These are phyloP conservation scores for Yamadazyma pseudoaaseri DNA, from an alignment of 1,139 yeast genomes.

Conservation along the genomic window DNA sequence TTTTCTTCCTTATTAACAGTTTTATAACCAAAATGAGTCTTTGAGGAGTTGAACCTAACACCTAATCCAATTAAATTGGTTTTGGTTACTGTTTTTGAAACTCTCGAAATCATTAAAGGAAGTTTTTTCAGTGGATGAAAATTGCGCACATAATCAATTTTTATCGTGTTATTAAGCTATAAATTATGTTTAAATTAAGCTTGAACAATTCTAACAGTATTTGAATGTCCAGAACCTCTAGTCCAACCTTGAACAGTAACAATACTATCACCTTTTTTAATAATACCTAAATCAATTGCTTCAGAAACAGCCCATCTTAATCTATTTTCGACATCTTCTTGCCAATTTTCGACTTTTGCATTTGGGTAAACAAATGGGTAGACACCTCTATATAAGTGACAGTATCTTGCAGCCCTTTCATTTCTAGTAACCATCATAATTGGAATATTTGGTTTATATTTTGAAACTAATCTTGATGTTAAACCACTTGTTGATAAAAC, in stretches of 20 bases:
- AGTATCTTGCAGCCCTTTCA: conserved; percentile 87
- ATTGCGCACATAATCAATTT: no score
- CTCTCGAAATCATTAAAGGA: conserved; percentile 1
- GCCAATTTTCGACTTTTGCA: conserved; percentile 81
- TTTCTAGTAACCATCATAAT: conserved; percentile 98
- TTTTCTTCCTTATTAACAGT: conserved; percentile 81
- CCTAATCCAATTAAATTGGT: background rate
- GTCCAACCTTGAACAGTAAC: conserved; percentile 99
- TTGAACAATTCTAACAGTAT: conserved; percentile 81
- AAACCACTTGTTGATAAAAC: conserved; percentile 93
- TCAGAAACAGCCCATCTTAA: conserved; percentile 91
- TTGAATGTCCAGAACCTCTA: conserved; percentile 98
- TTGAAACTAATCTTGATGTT: conserved; percentile 94
- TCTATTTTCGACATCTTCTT: conserved; percentile 93
- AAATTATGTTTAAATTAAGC: conserved; percentile 32
- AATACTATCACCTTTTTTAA: conserved; percentile 83
- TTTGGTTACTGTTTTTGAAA: background rate
- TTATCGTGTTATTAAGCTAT: no score
- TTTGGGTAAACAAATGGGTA: conserved; percentile 87
- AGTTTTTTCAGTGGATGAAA: background rate
- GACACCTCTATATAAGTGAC: conserved; percentile 97
- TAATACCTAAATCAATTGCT: conserved; percentile 84
- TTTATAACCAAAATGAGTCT: conserved; percentile 89
- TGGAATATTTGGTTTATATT: conserved; percentile 97
- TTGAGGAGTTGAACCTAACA: conserved; percentile 5